Conservation (phyloP, 1,284 basidiomycete species). For the Vanrija sp. region DNA sequence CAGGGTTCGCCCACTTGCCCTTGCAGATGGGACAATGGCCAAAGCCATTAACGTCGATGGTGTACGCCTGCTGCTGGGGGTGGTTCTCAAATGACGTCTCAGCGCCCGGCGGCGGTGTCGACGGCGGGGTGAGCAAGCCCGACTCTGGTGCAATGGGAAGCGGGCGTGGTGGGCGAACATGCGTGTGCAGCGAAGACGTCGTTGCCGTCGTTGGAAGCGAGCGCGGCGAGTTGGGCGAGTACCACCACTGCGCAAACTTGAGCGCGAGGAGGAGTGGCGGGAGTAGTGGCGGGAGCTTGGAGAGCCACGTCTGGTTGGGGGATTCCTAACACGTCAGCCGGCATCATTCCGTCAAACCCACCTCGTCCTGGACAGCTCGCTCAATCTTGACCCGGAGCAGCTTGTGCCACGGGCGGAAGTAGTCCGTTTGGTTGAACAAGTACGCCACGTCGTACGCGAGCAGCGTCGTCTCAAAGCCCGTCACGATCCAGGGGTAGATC, state of each 20-base stretch:
- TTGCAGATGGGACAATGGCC: slow-evolving; percentile 81
- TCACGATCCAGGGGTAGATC: slow-evolving; percentile 77
- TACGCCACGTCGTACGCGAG: slow-evolving; percentile 83
- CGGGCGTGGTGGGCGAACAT: slow-evolving; percentile 69
- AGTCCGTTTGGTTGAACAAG: slow-evolving; percentile 79
- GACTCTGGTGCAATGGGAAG: slow-evolving; percentile 51
- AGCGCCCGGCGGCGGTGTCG: slow-evolving; percentile 17
- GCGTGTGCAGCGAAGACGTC: slow-evolving; percentile 60
- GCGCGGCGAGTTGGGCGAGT: slow-evolving; percentile 89
- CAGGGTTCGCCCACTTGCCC: slow-evolving; percentile 75
- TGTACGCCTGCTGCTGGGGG: slow-evolving; percentile 8
- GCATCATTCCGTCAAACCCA: slow-evolving; percentile 1
- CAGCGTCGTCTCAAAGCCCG: slow-evolving; percentile 72
- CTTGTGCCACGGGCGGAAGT: slow-evolving; percentile 86
- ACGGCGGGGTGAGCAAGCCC: slow-evolving; percentile 26
- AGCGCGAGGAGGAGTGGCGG: slow-evolving; percentile 91
- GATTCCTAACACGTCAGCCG: neutral
- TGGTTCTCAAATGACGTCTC: slow-evolving; percentile 53
- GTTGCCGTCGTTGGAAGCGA: slow-evolving; percentile 61
- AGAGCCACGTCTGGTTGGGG: slow-evolving; percentile 1
- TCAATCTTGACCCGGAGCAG: slow-evolving; percentile 70
- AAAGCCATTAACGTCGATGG: slow-evolving; percentile 54
- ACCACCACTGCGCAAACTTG: slow-evolving; percentile 99
- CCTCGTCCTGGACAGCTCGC: slow-evolving; percentile 26
- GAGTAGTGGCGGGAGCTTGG: slow-evolving; percentile 53